Evolutionary conservation across 805 yeast species (phyloP), one percentile per base, ranked within the genome.

Genomic region (Yamadazyma tumulicola): DNA sequence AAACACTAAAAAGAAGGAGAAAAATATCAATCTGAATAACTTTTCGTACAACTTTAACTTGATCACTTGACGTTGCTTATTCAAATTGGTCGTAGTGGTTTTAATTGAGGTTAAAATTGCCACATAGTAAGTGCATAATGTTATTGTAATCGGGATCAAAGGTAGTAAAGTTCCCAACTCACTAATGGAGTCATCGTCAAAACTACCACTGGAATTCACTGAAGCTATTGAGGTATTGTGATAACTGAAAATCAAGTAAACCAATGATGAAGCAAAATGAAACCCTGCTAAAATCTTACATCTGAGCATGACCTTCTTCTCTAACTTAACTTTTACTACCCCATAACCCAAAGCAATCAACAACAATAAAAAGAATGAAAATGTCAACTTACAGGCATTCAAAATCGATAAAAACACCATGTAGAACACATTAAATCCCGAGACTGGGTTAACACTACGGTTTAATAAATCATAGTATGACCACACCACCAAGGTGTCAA

Each of bases 281-380:
- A 42, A 35, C 0, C 52, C 70, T 7, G 72, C 72, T 27, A 67
- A 49, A n/a, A 67, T 54, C 42, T 67, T 67, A 47, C 69, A 61
- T 38, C 51, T 78, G 49, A 79, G 67, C 96, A 93, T 86, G 19
- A 72, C 51, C 36, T 77, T 75, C 56, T 77, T 76, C 30, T 88
- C 85, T 41, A 93, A 72, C 43, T 88, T 82, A 29, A 96, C 88
- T 52, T 77, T 79, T 32, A 93, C 97, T 31, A 93, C 88, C 43
- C 97, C 97, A 61, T 89, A 93, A 26, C 99, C 99, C 46, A 89
- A 68, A 10, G 94, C 74, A 37, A 93, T 91, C 49, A 87, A 81
- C 45, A 91, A 68, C 37, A 93, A 68, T 49, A 93, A 64, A 64
- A 91, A 93, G 61, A 91, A 83, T 6, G 96, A 85, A 56, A 87